Evolutionary conservation across 108 stramenopile genomes (phyloP).

Genomic region (Pseudonitzschia pungens): DNA sequence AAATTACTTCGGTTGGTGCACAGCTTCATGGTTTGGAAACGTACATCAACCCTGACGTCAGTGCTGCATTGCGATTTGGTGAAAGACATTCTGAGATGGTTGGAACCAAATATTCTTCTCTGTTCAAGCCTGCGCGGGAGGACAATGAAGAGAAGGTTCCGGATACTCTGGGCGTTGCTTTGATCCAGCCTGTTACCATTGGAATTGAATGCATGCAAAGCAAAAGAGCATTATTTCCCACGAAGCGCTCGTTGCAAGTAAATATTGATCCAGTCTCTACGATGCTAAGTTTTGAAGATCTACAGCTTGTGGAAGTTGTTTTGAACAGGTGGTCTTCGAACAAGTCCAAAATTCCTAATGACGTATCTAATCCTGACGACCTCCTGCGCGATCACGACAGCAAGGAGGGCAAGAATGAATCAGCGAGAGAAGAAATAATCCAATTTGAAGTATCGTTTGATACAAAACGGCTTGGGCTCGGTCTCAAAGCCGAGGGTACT

Average conservation of each 20-base stretch:
- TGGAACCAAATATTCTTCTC: constrained; percentile 2
- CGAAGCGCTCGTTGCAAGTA: constrained; percentile 41
- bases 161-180: constrained; percentile 48
- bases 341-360: neutral
- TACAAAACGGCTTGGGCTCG: constrained; percentile 48
- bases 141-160: neutral
- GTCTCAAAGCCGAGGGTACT: constrained; percentile 36
- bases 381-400: neutral
- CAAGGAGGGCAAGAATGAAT: neutral
- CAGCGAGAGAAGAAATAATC: neutral
- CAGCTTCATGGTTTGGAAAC: constrained; percentile 57
- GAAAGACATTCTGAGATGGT: constrained; percentile 29
- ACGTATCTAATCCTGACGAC: constrained; percentile 4
- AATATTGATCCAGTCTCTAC: constrained; percentile 71
- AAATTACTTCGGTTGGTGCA: constrained; percentile 33
- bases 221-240: constrained; percentile 39
- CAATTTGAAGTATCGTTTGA: constrained; percentile 35
- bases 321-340: constrained; percentile 41
- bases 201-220: constrained; percentile 49
- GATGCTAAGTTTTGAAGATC: constrained; percentile 65
- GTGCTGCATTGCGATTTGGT: constrained; percentile 35
- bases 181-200: constrained; percentile 70
- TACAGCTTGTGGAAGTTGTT: constrained; percentile 54
- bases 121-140: constrained; percentile 10
- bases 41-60: constrained; percentile 60